These are phyloP conservation scores for Arachis stenosperma DNA, from an alignment of 306 rosid genomes.

Conservation along the genomic window DNA sequence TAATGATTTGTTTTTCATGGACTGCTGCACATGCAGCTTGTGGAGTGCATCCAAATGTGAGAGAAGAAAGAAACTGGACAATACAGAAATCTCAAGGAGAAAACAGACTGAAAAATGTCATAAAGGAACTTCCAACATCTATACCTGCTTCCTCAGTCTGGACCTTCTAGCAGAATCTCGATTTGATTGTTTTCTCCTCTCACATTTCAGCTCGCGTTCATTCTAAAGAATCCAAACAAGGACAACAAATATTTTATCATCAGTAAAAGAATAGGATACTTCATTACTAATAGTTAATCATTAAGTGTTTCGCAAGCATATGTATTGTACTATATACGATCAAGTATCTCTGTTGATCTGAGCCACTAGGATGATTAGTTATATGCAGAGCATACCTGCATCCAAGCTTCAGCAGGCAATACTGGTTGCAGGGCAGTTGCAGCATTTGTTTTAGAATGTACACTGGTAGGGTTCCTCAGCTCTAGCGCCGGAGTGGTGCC, in stretches of 20 bases:
- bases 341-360: background rate
- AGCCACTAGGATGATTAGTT: background rate
- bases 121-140: background rate
- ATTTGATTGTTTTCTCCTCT: conserved; percentile 94
- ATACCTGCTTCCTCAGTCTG: conserved; percentile 96
- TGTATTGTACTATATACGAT: background rate
- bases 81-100: background rate
- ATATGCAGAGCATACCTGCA: conserved; percentile 55
- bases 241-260: conserved; percentile 15
- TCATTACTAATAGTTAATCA: background rate
- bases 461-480: conserved; percentile 58
- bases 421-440: conserved; percentile 46
- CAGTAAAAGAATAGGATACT: conserved; percentile 25
- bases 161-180: conserved; percentile 97
- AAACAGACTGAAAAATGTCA: background rate
- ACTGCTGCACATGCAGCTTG: background rate
- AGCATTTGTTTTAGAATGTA: conserved; percentile 43
- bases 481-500: conserved; percentile 65
- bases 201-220: conserved; percentile 85
- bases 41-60: background rate
- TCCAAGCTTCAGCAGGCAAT: conserved; percentile 75
- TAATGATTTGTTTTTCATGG: background rate
- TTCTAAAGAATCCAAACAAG: conserved; percentile 53
- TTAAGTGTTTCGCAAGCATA: background rate
- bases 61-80: conserved; percentile 22